A percentile compares a stretch with the other conserved stretches of the same genome.
Evolutionary conservation across 2,329 filamentous ascomycete genomes (phyloP).

Genomic region (Nigrograna mackinnonii): DNA sequence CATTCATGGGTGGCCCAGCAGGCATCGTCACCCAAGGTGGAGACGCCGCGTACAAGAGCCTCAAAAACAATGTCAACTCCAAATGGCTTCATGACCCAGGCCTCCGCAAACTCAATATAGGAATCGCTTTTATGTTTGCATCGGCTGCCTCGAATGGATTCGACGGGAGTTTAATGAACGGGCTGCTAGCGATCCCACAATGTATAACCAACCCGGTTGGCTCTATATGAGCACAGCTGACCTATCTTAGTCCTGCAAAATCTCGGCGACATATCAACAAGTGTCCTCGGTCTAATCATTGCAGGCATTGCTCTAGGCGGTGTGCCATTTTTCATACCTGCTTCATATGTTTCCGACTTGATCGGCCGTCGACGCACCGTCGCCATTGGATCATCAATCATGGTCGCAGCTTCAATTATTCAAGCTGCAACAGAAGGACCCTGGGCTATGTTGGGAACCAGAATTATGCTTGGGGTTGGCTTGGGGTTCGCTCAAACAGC

Average conservation of each 20-base stretch:
- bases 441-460: conserved; percentile 5
- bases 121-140: conserved; percentile 3
- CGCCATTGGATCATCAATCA: conserved; percentile 1
- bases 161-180: conserved; percentile 32
- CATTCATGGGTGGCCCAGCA: conserved; percentile 3
- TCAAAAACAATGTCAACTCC: conserved; percentile 6
- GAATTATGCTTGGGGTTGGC: conserved; percentile 2
- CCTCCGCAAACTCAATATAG: conserved; percentile 2
- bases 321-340: background rate
- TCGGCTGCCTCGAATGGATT: conserved; percentile 22
- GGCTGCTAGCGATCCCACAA: conserved; percentile 23
- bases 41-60: conserved; percentile 4
- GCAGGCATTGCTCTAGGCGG: conserved; percentile 1
- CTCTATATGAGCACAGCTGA: too few species aligned
- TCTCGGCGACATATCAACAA: background rate
- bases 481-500: conserved; percentile 4
- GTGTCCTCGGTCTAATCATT: conserved; percentile 10
- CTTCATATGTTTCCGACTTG: background rate
- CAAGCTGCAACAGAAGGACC: conserved; percentile 9
- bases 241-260: background rate
- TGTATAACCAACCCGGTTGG: conserved; percentile 21
- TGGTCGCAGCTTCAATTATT: conserved; percentile 1
- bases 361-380: background rate
- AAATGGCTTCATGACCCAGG: conserved; percentile 8
- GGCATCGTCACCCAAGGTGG: conserved; percentile 1